Base-by-base conservation (phyloP, 768 basidiomycete genomes). In the Russula sp. region DNA sequence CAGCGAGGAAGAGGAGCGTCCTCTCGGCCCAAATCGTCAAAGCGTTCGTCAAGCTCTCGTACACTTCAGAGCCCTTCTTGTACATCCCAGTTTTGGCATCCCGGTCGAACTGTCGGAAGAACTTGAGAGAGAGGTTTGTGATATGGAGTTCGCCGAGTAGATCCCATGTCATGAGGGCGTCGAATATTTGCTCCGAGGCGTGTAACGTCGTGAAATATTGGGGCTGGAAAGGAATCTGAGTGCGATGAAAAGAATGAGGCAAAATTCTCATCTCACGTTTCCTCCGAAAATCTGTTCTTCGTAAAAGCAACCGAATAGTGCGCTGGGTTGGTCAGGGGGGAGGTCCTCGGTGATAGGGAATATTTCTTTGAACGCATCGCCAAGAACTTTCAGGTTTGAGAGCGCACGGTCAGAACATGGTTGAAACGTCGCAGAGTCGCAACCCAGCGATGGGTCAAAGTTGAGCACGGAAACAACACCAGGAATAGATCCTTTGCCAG, bases 341-440 rank as follows among this genome's bases (percentile, higher is more conserved):
- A 53, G 55, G 20, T 16, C 28, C 30, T n/a, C 8, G 7, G n/a
- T 44, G 44, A 66, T 40, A 18, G 65, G 36, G 52, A 59, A 64
- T 13, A 59, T n/a, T 8, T 38, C 30, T 42, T 24, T 55, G 52
- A 67, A 65, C 10, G 51, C 53, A 26, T 67, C 57, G 22, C 51
- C 48, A 5, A 67, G 28, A 8, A 59, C 57, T 52, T 65, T 65
- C 18, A 64, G 24, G 20, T 7, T 64, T 4, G 63, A 64, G 13
- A 66, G 52, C 7, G 53, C 65, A 6, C 57, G 62, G 18, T 66
- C 65, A n/a, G 62, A 64, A 54, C 65, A 64, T 14, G 62, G 65
- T 40, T 66, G 57, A 38, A 60, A 57, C 1, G 66, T 67, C 1
- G 26, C 36, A 28, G 58, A 30, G 46, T 64, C 66, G 30, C 66